Base-by-base conservation (phyloP, 1,139 yeast species). In the Eremothecium cymbalariae region DNA sequence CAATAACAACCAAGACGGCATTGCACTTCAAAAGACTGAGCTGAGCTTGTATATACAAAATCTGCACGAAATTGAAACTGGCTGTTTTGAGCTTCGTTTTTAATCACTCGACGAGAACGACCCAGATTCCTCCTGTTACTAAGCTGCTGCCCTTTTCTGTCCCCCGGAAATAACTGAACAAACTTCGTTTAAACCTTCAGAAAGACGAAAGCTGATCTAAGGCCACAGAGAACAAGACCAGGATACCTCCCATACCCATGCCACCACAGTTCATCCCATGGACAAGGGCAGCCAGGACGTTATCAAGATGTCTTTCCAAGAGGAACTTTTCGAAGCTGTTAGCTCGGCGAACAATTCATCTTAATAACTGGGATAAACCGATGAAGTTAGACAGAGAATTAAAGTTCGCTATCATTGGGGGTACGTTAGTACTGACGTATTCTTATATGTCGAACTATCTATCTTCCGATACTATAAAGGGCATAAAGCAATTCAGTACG, bases 381-480 rank as follows among this genome's bases (percentile, higher is more conserved):
- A 25, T 32, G 32, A 28, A 17, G 36, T 9, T 28, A 20, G 33
- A 35, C 3, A 41, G 39, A 18, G 45, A 43, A 23, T 18, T 41
- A 33, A 43, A 42, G 14, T 39, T 39, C 21, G 48, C 48, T 9
- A 26, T 48, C 18, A 26, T 46, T 7, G 43, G 51, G 5, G 41
- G 49, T 4, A 29, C 47, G 6, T 25, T 46, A 32, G 33, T 46
- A 24, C 31, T 46, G 33, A 41, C 46, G 6, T 48, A 48, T 25
- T 44, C 51, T 3, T 43, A 44, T 27, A 42, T 45, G 29, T 36
- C 45, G 8, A 38, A 39, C 9, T 38, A 34, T 17, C 41, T 45
- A 17, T 43, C 48, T 2, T 36, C 44, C 15, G 50, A 45, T 18
- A 39, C 46, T 13, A 40, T 46, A 3, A 45, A 42, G 28, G 49